These are phyloP conservation scores for Seiridium cupressi DNA, from an alignment of 2,329 filamentous ascomycete species.

Conservation along the genomic window DNA sequence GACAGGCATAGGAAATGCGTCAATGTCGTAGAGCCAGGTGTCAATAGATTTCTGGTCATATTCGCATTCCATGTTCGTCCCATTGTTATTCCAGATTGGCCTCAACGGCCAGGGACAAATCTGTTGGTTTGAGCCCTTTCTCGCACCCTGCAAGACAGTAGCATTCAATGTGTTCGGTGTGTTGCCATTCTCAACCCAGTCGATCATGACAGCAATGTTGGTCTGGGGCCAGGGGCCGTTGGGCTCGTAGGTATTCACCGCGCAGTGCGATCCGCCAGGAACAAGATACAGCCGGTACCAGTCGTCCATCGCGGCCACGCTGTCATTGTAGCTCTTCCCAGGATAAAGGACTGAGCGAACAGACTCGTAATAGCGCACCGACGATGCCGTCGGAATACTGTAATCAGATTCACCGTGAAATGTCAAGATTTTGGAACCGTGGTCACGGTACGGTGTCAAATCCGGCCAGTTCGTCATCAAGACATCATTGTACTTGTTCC, in stretches of 20 bases:
- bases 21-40: conserved; percentile 25
- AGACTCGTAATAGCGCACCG: conserved; percentile 46
- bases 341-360: conserved; percentile 48
- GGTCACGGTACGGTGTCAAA: conserved; percentile 30
- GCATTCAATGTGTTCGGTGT: conserved; percentile 34
- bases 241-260: conserved; percentile 41
- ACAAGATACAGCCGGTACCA: conserved; percentile 57
- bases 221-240: conserved; percentile 47
- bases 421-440: conserved; percentile 43
- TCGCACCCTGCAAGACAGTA: conserved; percentile 27
- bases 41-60: conserved; percentile 15
- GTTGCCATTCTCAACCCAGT: conserved; percentile 61
- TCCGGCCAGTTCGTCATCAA: conserved; percentile 32
- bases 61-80: conserved; percentile 21
- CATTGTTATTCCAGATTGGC: conserved; percentile 24
- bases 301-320: conserved; percentile 39
- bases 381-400: conserved; percentile 42
- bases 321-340: conserved; percentile 32
- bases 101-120: conserved; percentile 38
- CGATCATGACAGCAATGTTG: conserved; percentile 69
- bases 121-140: conserved; percentile 31
- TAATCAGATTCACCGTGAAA: conserved; percentile 43
- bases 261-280: conserved; percentile 52
- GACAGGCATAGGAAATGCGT: conserved; percentile 13
- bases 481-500: conserved; percentile 45